Evolutionary conservation across 2,329 filamentous ascomycete genomes (phyloP).

Genomic region (Nothopassalora personata): DNA sequence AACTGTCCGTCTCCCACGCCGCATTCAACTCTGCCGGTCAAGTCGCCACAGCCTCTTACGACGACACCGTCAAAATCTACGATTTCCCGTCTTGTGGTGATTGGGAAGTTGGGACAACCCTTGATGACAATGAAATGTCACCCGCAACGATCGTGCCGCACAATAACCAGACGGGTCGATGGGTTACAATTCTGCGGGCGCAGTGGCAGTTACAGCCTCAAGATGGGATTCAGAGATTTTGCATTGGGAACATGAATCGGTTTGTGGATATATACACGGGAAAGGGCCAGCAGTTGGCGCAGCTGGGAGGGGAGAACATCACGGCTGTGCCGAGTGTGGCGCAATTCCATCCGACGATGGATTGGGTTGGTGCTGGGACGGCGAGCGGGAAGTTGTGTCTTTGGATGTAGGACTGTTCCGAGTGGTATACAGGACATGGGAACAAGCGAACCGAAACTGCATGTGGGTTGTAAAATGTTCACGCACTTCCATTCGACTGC

Average conservation of each 20-base stretch:
- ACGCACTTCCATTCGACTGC: background rate
- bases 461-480: background rate
- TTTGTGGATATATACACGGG: constrained; percentile 88
- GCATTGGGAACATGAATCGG: constrained; percentile 83
- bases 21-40: constrained; percentile 82
- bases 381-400: constrained; percentile 88
- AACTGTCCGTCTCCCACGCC: constrained; percentile 84
- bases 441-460: background rate
- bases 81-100: constrained; percentile 53
- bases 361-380: constrained; percentile 91
- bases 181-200: constrained; percentile 81
- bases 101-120: constrained; percentile 43
- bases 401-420: constrained; percentile 60
- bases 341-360: constrained; percentile 76
- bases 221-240: constrained; percentile 79
- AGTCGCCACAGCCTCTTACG: constrained; percentile 86
- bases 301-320: constrained; percentile 81
- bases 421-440: background rate
- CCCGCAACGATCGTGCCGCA: constrained; percentile 68
- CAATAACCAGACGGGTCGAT: constrained; percentile 93
- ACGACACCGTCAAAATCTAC: constrained; percentile 92
- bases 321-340: constrained; percentile 91
- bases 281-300: constrained; percentile 79
- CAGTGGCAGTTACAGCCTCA: constrained; percentile 82
- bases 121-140: constrained; percentile 60